These are phyloP conservation scores for Apiotrichum veenhuisii DNA, from an alignment of 1,284 basidiomycete genomes.

Conservation along the genomic window DNA sequence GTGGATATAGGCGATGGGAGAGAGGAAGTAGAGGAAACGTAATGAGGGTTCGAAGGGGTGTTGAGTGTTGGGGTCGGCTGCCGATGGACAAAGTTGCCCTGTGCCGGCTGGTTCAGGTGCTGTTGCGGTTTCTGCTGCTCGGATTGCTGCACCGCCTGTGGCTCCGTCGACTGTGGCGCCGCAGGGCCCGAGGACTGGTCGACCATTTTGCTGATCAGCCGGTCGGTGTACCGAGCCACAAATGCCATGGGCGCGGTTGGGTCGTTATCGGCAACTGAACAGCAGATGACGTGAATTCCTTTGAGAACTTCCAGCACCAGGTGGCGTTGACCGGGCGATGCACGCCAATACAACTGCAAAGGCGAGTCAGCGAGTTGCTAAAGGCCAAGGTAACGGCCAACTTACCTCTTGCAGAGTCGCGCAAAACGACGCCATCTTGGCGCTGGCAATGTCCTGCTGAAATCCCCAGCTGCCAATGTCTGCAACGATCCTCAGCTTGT, in stretches of 20 bases:
- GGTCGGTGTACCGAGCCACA: constrained; percentile 6
- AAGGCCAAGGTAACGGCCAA: too few relatives aligned
- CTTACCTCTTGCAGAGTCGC: constrained; percentile 1
- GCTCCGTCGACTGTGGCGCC: background rate
- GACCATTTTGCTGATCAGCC: background rate
- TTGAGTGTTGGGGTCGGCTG: too few relatives aligned
- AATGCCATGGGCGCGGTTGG: constrained; percentile 3
- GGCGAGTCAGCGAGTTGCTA: background rate
- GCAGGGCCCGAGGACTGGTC: background rate
- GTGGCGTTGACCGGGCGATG: background rate
- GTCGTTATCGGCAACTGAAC: background rate
- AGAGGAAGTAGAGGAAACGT: too few relatives aligned
- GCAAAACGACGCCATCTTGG: constrained; percentile 2
- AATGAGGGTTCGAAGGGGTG: too few relatives aligned
- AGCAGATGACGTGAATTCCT: background rate
- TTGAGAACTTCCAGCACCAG: background rate
- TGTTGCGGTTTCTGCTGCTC: background rate
- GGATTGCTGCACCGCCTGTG: background rate
- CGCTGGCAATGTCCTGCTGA: constrained; percentile 10
- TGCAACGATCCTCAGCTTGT: background rate
- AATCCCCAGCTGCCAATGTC: constrained; percentile 3
- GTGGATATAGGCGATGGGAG: background rate
- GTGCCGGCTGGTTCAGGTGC: too few relatives aligned
- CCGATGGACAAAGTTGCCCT: too few relatives aligned
- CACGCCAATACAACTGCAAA: constrained; percentile 4